Evolutionary conservation across 495 filamentous ascomycete species (phyloP).

Genomic region (Penicillium atrosanguineum): DNA sequence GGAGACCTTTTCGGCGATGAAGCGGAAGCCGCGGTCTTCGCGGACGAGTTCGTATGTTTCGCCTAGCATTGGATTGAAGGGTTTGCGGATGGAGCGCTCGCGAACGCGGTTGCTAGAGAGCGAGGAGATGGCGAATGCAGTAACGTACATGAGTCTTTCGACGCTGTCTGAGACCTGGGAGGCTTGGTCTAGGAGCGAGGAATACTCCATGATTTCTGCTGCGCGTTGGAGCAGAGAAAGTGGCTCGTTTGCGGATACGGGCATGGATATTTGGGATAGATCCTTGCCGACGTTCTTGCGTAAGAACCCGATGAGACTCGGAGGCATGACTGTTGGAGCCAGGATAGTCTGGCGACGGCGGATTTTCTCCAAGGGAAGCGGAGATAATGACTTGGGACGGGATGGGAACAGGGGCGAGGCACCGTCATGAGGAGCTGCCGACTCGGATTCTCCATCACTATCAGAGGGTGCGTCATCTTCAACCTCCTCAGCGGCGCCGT

Average conservation of each 20-base stretch:
- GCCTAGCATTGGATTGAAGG: conserved; percentile 96
- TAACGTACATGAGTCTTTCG: conserved; percentile 77
- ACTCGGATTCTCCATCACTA: conserved; percentile 55
- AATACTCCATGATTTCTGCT: conserved; percentile 88
- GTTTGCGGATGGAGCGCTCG: conserved; percentile 92
- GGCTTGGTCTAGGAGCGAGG: conserved; percentile 75
- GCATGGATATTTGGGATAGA: conserved; percentile 93
- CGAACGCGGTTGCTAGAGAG: conserved; percentile 77
- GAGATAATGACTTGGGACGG: conserved; percentile 70
- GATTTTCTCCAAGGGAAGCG: conserved; percentile 69
- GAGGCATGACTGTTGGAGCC: conserved; percentile 71
- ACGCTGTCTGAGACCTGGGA: conserved; percentile 51
- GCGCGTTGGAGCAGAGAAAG: conserved; percentile 82
- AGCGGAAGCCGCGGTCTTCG: conserved; percentile 83
- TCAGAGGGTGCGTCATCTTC: conserved; percentile 42
- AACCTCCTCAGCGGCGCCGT: conserved; percentile 30
- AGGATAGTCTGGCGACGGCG: conserved; percentile 68
- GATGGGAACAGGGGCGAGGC: conserved; percentile 63
- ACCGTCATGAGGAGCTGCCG: conserved; percentile 34
- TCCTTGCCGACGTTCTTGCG: conserved; percentile 99
- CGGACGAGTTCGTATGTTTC: conserved; percentile 93
- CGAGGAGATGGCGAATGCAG: conserved; percentile 84
- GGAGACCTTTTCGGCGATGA: conserved; percentile 88
- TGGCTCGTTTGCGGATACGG: conserved; percentile 93
- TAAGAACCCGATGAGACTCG: conserved; percentile 87